Conservation (phyloP, 208 protist genomes). For the Acanthamoeba royreba region DNA sequence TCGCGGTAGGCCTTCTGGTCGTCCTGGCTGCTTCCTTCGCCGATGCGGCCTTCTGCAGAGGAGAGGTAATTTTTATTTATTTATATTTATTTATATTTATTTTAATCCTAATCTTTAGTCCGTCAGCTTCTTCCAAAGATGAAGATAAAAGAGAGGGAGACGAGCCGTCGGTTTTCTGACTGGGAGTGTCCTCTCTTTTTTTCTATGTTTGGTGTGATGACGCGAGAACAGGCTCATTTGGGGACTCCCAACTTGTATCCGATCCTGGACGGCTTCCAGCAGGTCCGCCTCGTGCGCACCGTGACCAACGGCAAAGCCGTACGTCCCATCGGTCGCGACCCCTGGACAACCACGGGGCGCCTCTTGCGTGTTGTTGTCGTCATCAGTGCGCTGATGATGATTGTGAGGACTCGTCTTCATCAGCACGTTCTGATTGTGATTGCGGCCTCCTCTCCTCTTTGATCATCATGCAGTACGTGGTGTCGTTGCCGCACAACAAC, state of each 20-base stretch:
- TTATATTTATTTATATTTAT: no score
- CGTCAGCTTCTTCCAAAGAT: no score
- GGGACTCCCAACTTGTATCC: background rate
- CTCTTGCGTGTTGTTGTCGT: background rate
- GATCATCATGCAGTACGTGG: background rate
- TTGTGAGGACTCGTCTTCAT: no score
- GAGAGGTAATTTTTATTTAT: background rate
- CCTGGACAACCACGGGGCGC: background rate
- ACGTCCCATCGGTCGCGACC: background rate
- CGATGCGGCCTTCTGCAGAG: background rate
- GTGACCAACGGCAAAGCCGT: constrained; percentile 51
- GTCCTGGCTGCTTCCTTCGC: background rate
- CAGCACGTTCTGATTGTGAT: background rate
- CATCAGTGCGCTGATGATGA: no score
- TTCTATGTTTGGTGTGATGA: no score
- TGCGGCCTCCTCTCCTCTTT: background rate
- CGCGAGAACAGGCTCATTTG: background rate
- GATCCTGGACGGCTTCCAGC: background rate
- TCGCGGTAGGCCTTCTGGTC: background rate
- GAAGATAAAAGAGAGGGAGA: no score
- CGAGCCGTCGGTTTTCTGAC: background rate
- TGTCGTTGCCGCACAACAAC: background rate
- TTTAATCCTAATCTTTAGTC: no score
- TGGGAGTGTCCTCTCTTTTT: background rate
- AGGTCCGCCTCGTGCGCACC: constrained; percentile 1